Base-by-base conservation (phyloP, 2,329 filamentous ascomycete species). In the Fusarium verticillioides region DNA sequence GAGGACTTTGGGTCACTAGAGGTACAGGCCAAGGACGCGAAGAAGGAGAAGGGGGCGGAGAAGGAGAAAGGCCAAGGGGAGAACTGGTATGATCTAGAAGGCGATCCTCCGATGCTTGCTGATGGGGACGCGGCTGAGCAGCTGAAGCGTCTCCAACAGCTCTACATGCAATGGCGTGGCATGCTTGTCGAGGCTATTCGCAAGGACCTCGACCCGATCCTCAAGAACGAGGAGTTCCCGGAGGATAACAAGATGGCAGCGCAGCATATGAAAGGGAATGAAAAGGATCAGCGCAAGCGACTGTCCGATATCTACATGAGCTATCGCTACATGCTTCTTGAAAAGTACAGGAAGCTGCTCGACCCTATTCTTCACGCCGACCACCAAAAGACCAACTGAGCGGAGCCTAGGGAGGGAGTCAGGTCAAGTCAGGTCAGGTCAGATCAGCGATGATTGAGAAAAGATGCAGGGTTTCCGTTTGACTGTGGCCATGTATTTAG, bases 101-200 rank as follows among this genome's bases (percentile, higher is more conserved):
- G 21, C 5, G 15, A 34, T 12, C 16, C 18, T 37, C 34, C 50
- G 7, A 5, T 57, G 49, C 57, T 69, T 12, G 64, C 43, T n/a
- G 21, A 21, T 15, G 66, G 60, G 16, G 52, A 65, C n/a, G 65
- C 47, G 44, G 34, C 39, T 13, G 43, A 42, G 30, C 69, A 72
- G 34, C 37, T 59, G 11, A 30, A 34, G 54, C 37, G 69, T 12
- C 46, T 72, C 28, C 46, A 40, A 23, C 23, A 43, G 23, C 69
- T 72, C 21, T 72, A 72, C 28, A 72, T 72, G 64, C 58, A 72
- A 56, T 73, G 72, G 54, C 69, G 69, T 34, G n/a, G 19, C 34
- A 60, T 72, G 59, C 44, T 72, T 11, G 69, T 54, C 40, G 15
- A 49, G 26, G 9, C 49, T 11, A 73, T 72, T 18, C 69, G 43